These are phyloP conservation scores for Phytophthora cryptogea DNA, from an alignment of 352 stramenopile genomes.

Conservation along the genomic window DNA sequence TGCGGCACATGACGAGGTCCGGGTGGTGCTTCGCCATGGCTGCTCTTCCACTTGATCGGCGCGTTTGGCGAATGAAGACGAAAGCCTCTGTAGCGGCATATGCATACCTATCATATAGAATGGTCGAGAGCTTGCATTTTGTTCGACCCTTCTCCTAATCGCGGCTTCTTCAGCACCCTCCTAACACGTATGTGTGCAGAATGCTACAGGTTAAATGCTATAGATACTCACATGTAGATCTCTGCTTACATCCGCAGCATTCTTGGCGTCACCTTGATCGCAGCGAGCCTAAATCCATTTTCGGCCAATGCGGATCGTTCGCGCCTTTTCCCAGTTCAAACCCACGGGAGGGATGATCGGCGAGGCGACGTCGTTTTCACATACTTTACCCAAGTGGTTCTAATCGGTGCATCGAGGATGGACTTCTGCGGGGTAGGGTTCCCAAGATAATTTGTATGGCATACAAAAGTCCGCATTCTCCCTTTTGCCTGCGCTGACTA, in stretches of 20 bases:
- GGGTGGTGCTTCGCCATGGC: constrained; percentile 99
- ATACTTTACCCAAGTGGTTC: neutral
- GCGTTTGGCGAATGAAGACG: neutral
- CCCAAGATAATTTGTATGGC: constrained; percentile 66
- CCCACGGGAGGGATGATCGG: neutral
- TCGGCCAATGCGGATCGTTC: constrained; percentile 11
- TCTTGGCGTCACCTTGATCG: too few relatives aligned
- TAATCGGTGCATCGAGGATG: neutral
- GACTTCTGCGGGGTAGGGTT: neutral
- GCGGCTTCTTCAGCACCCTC: too few relatives aligned
- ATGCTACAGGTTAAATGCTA: too few relatives aligned
- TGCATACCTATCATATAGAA: neutral
- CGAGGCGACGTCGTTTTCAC: neutral
- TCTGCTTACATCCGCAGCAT: too few relatives aligned
- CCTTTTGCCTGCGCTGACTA: constrained; percentile 79
- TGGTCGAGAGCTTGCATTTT: neutral
- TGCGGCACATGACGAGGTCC: constrained; percentile 99
- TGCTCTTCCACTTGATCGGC: constrained; percentile 2
- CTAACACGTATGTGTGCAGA: too few relatives aligned
- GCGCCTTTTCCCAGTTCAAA: constrained; percentile 34
- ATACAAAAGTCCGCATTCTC: constrained; percentile 81
- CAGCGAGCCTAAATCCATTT: neutral
- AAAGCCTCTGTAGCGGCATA: neutral
- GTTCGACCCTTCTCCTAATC: too few relatives aligned
- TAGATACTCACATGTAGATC: too few relatives aligned